Evolutionary conservation across 257 asterid genomes (phyloP).

Genomic region (Ilex aquifolium): DNA sequence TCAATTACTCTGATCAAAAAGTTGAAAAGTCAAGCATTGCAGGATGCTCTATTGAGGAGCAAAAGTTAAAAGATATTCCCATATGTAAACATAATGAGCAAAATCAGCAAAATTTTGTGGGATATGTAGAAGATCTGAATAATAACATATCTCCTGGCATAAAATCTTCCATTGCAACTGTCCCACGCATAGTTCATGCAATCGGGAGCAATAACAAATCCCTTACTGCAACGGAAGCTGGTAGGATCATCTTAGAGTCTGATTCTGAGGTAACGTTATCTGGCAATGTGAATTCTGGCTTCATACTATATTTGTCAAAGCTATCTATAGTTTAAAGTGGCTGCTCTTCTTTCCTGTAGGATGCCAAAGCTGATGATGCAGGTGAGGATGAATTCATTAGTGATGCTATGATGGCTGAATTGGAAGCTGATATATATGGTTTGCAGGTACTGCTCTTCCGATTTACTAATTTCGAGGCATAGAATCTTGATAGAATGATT

Average conservation of each 20-base stretch:
- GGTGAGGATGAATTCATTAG: slow-evolving; percentile 37
- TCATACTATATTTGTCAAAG: slow-evolving; percentile 7
- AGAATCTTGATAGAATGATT: no score
- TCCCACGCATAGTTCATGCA: slow-evolving; percentile 23
- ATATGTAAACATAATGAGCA: slow-evolving; percentile 14
- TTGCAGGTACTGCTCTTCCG: slow-evolving; percentile 45
- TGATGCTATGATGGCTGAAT: slow-evolving; percentile 78
- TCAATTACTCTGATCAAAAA: slow-evolving; percentile 23
- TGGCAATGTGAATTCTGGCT: slow-evolving; percentile 6
- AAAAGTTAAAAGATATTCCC: slow-evolving; percentile 14
- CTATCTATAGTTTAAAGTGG: slow-evolving; percentile 9
- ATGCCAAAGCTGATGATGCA: slow-evolving; percentile 26
- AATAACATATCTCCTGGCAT: slow-evolving; percentile 21
- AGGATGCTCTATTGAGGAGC: slow-evolving; percentile 24
- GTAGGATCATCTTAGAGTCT: slow-evolving; percentile 27
- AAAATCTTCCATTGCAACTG: slow-evolving; percentile 17
- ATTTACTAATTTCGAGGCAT: no score
- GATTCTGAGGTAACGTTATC: slow-evolving; percentile 36
- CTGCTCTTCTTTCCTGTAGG: slow-evolving; percentile 36
- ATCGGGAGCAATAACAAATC: slow-evolving; percentile 19
- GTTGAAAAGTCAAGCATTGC: slow-evolving; percentile 18
- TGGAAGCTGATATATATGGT: slow-evolving; percentile 75
- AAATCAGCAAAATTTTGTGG: slow-evolving; percentile 20
- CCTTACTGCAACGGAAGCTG: slow-evolving; percentile 28
- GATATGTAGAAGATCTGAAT: slow-evolving; percentile 13